These are phyloP conservation scores for Macadamia integrifolia DNA, from an alignment of 164 flowering plant genomes.

Conservation along the genomic window DNA sequence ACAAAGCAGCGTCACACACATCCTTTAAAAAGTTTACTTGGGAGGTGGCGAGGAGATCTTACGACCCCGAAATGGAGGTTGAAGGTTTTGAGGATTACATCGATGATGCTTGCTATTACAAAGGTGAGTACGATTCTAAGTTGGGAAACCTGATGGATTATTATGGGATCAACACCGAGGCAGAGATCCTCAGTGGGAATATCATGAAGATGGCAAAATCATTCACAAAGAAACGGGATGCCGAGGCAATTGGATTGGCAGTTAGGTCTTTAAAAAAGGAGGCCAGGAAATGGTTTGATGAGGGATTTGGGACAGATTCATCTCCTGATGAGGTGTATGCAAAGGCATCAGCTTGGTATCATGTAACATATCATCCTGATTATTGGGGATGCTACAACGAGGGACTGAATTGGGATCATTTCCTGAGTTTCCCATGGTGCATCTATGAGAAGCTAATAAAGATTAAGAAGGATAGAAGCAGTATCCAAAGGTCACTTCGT, in stretches of 20 bases:
- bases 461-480: constrained; percentile 37
- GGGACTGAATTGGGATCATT: constrained; percentile 49
- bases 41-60: constrained; percentile 39
- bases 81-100: constrained; percentile 49
- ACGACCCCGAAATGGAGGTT: constrained; percentile 58
- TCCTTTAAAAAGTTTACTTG: constrained; percentile 22
- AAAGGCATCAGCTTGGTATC: constrained; percentile 38
- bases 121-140: constrained; percentile 45
- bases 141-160: constrained; percentile 61
- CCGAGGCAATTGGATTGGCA: constrained; percentile 43
- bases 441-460: constrained; percentile 42
- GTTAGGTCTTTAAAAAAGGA: constrained; percentile 55
- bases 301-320: constrained; percentile 9
- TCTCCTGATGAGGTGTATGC: constrained; percentile 29
- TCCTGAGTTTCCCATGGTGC: constrained; percentile 26
- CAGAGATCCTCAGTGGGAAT: constrained; percentile 51
- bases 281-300: constrained; percentile 51
- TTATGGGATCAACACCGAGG: constrained; percentile 21
- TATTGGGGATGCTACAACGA: constrained; percentile 55
- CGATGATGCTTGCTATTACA: constrained; percentile 46
- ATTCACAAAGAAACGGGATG: constrained; percentile 41
- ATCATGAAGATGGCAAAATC: constrained; percentile 46
- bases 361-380: constrained; percentile 37
- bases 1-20: background rate
- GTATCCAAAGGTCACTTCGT: background rate